Evolutionary conservation across 1,284 basidiomycete species (phyloP).

Genomic region (Naganishia liquefaciens): DNA sequence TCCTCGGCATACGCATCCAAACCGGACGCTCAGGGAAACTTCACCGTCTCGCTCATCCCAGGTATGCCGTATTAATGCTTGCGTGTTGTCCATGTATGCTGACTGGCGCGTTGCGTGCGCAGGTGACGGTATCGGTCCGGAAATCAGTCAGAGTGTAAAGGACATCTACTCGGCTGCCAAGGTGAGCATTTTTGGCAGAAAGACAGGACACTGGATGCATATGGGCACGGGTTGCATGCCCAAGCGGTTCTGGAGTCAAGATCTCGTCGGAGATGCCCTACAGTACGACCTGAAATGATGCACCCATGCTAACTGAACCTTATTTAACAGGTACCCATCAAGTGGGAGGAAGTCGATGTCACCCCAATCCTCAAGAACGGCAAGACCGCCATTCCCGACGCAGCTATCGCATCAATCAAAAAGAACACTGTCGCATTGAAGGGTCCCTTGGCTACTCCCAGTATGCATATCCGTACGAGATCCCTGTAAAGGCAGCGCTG

Average conservation of each 20-base stretch:
- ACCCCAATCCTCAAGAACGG: slow-evolving; percentile 91
- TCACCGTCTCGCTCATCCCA: slow-evolving; percentile 58
- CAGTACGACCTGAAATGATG: no score
- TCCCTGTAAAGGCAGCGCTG: no score
- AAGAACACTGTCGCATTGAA: slow-evolving; percentile 98
- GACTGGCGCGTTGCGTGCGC: background rate
- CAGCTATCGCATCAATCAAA: slow-evolving; percentile 87
- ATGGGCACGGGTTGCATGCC: background rate
- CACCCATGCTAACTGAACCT: background rate
- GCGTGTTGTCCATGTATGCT: slow-evolving; percentile 17
- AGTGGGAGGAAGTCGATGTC: slow-evolving; percentile 99
- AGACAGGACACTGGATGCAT: background rate
- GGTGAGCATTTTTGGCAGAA: slow-evolving; percentile 55
- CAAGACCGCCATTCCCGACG: slow-evolving; percentile 94
- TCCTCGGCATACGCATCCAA: slow-evolving; percentile 84
- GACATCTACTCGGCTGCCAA: slow-evolving; percentile 86
- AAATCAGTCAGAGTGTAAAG: slow-evolving; percentile 96
- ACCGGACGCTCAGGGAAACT: slow-evolving; percentile 88
- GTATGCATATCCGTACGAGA: slow-evolving; percentile 56
- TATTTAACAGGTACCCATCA: slow-evolving; percentile 76
- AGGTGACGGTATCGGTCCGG: slow-evolving; percentile 82
- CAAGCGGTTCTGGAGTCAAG: no score
- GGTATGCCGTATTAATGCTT: slow-evolving; percentile 34
- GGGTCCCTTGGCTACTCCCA: slow-evolving; percentile 92
- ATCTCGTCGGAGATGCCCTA: no score